Conservation (phyloP, 164 flowering plant species). For the Annona cherimola region DNA sequence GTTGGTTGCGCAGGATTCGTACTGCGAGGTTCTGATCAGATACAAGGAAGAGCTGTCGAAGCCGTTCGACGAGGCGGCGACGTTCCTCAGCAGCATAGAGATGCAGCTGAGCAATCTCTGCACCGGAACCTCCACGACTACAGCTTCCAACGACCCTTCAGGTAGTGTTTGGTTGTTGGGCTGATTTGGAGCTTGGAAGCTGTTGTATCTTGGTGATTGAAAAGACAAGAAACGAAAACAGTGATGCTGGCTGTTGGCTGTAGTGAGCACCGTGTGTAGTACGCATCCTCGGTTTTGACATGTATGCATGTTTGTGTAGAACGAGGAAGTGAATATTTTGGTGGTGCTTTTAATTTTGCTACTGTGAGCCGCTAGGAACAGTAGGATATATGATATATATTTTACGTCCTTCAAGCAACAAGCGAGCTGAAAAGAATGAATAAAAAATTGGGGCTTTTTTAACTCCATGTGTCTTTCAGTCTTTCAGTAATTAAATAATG, state of each 20-base stretch:
- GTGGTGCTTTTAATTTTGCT: background rate
- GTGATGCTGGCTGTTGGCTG: no score
- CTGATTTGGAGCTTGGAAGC: no score
- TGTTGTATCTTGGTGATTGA: no score
- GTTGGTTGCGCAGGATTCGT: slow-evolving; percentile 34
- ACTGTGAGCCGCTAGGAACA: background rate
- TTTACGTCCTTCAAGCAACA: no score
- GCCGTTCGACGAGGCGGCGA: slow-evolving; percentile 71
- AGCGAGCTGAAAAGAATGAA: no score
- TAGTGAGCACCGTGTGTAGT: background rate
- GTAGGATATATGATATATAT: no score
- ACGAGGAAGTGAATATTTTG: no score
- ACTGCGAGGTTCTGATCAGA: slow-evolving; percentile 52
- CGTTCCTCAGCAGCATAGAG: slow-evolving; percentile 55
- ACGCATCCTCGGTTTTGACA: background rate
- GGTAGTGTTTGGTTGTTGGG: slow-evolving; percentile 8
- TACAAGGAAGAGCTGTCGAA: slow-evolving; percentile 62
- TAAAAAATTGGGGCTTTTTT: no score
- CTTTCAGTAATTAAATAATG: no score
- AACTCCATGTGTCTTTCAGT: no score
- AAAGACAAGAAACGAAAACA: no score
- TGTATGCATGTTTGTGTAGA: no score
- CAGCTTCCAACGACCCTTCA: slow-evolving; percentile 12
- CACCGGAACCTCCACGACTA: slow-evolving; percentile 31
- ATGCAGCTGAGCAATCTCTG: slow-evolving; percentile 57